Percentiles rank a stretch among this genome's conserved stretches.
Evolutionary conservation across 441 rosid genomes (phyloP).

Genomic region (Gossypium laxum): DNA sequence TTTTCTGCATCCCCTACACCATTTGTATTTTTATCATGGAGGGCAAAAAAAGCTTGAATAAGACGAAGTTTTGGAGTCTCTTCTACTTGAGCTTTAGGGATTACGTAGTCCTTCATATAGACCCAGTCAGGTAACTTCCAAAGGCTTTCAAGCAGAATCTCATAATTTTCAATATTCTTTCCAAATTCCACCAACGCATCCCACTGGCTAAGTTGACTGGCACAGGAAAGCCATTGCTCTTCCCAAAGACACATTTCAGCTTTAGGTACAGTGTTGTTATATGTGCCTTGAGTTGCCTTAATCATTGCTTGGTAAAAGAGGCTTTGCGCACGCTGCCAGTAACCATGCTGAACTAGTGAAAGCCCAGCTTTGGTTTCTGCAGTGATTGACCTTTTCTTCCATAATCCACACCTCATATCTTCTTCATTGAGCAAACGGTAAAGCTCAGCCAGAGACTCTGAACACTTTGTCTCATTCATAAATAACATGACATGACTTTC

Average conservation of each 20-base stretch:
- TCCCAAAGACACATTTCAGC: slow-evolving; percentile 99
- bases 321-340: slow-evolving; percentile 89
- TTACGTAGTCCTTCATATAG: slow-evolving; percentile 81
- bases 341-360: slow-evolving; percentile 94
- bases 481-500: slow-evolving; percentile 88
- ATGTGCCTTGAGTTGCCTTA: slow-evolving; percentile 97
- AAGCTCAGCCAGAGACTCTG: slow-evolving; percentile 93
- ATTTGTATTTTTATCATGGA: slow-evolving; percentile 71
- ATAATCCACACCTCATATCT: slow-evolving; percentile 95
- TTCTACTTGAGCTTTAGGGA: slow-evolving; percentile 93
- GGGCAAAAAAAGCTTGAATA: slow-evolving; percentile 78
- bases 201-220: slow-evolving; percentile 92
- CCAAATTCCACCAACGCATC: slow-evolving; percentile 91
- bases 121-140: slow-evolving; percentile 97
- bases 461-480: slow-evolving; percentile 69
- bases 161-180: slow-evolving; percentile 79
- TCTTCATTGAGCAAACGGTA: slow-evolving; percentile 92
- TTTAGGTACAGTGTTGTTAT: slow-evolving; percentile 83
- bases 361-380: slow-evolving; percentile 96
- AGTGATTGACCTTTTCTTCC: slow-evolving; percentile 84
- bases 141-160: slow-evolving; percentile 80
- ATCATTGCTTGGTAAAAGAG: slow-evolving; percentile 94
- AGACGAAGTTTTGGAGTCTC: slow-evolving; percentile 88
- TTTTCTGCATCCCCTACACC: slow-evolving; percentile 82
- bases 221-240: slow-evolving; percentile 96